These are phyloP conservation scores for Hanseniaspora gamundiae DNA, from an alignment of 1,139 yeast species.

Conservation along the genomic window DNA sequence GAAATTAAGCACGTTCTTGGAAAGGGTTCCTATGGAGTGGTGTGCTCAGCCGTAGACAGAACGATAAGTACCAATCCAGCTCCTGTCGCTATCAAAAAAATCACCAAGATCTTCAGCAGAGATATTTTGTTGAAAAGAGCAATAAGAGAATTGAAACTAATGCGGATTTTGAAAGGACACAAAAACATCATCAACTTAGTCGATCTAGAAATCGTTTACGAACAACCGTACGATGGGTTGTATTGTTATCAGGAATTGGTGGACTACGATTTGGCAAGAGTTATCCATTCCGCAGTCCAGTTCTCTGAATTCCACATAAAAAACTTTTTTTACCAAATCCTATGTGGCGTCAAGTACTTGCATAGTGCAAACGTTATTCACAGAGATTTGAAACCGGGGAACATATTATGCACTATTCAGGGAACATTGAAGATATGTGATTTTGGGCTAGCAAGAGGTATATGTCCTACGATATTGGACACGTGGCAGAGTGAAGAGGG, in stretches of 20 bases:
- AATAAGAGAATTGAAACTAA: constrained; percentile 60
- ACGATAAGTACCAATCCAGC: constrained; percentile 19
- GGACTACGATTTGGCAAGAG: constrained; percentile 68
- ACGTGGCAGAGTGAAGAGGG: constrained; percentile 12
- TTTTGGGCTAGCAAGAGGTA: constrained; percentile 79
- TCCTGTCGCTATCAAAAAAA: constrained; percentile 65
- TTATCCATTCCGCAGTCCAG: constrained; percentile 63
- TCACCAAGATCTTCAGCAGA: constrained; percentile 50
- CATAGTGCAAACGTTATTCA: constrained; percentile 82
- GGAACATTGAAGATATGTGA: constrained; percentile 75
- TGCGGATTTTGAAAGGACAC: constrained; percentile 76
- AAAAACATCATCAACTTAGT: constrained; percentile 60
- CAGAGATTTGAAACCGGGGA: constrained; percentile 78
- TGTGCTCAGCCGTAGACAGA: constrained; percentile 66
- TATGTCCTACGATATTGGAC: constrained; percentile 33
- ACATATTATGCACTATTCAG: constrained; percentile 57
- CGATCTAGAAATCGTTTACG: constrained; percentile 58
- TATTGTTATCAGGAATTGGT: constrained; percentile 76
- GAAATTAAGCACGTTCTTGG: constrained; percentile 56
- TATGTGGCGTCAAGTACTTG: constrained; percentile 70
- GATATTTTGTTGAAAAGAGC: constrained; percentile 64
- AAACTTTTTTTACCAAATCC: constrained; percentile 61
- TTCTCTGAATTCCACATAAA: constrained; percentile 78
- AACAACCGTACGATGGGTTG: constrained; percentile 66
- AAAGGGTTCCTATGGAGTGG: constrained; percentile 83